These are phyloP conservation scores for Vigna mungo DNA, from an alignment of 306 rosid genomes.

Conservation along the genomic window DNA sequence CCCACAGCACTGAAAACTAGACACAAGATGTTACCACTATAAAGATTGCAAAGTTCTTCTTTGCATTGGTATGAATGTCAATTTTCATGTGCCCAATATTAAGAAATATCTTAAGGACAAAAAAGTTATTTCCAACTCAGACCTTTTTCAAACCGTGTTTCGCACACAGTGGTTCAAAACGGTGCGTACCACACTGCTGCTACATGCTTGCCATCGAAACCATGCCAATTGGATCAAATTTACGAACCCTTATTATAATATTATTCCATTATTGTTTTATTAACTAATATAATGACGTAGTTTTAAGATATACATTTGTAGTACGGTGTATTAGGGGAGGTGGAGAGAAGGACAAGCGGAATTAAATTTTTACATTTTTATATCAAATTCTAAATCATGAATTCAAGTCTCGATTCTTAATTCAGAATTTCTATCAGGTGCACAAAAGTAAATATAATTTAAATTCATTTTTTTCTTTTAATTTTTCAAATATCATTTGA, in stretches of 20 bases:
- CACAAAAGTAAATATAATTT: too few relatives aligned
- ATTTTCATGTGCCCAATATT: conserved; percentile 3
- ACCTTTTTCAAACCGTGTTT: conserved; percentile 5
- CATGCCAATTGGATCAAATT: neutral
- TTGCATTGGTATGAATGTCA: neutral
- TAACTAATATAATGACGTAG: conserved; percentile 3
- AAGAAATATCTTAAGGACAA: conserved; percentile 1
- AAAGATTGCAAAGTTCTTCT: conserved; percentile 1
- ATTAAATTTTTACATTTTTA: neutral
- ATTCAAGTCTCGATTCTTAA: too few relatives aligned
- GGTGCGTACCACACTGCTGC: too few relatives aligned
- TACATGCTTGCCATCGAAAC: neutral
- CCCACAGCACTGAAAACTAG: conserved; percentile 10
- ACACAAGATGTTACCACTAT: neutral
- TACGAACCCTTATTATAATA: neutral
- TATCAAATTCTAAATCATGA: neutral
- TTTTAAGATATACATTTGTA: neutral
- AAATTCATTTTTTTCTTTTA: too few relatives aligned
- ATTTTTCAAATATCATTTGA: too few relatives aligned
- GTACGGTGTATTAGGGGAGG: neutral
- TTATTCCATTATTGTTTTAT: neutral
- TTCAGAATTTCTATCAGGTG: too few relatives aligned
- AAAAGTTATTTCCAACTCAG: neutral
- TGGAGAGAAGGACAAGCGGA: neutral
- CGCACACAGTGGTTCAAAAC: neutral